These are phyloP conservation scores for Trichoderma lentiforme DNA, from an alignment of 2,329 filamentous ascomycete genomes.

Conservation along the genomic window DNA sequence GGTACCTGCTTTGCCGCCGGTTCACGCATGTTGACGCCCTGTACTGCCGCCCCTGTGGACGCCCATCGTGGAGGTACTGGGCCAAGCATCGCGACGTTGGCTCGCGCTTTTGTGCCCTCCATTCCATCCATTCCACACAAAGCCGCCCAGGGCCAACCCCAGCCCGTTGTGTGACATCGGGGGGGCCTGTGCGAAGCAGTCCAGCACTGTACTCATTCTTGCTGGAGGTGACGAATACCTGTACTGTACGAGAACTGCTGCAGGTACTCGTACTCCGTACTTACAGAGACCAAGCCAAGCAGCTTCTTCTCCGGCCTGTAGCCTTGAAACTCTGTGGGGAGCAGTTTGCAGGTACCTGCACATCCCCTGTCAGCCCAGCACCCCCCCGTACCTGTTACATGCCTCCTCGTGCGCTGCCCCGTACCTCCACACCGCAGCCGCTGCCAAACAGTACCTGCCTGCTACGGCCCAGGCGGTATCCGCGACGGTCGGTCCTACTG, in stretches of 20 bases:
- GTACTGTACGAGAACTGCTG: not conserved
- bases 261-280: not conserved
- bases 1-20: constrained; percentile 10
- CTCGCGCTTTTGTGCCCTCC: not conserved
- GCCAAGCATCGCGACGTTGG: constrained; percentile 13
- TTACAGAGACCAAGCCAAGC: not conserved
- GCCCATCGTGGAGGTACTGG: not conserved
- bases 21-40: not conserved
- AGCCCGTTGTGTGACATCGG: constrained; percentile 4
- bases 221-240: not conserved
- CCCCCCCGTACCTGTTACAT: not conserved
- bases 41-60: not conserved
- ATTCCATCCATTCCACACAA: constrained; percentile 5
- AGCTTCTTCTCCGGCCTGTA: not conserved
- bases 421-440: not conserved
- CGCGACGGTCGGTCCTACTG: not conserved
- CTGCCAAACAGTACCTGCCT: not conserved
- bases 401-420: not conserved
- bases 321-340: constrained; percentile 10
- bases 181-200: not conserved
- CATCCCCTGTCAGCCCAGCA: not conserved
- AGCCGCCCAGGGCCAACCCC: not conserved
- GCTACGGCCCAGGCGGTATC: not conserved
- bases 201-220: not conserved
- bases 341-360: not conserved